Evolutionary conservation across 2,329 filamentous ascomycete genomes (phyloP), one percentile per base, ranked within the genome.

Genomic region (Colletotrichum sp.): DNA sequence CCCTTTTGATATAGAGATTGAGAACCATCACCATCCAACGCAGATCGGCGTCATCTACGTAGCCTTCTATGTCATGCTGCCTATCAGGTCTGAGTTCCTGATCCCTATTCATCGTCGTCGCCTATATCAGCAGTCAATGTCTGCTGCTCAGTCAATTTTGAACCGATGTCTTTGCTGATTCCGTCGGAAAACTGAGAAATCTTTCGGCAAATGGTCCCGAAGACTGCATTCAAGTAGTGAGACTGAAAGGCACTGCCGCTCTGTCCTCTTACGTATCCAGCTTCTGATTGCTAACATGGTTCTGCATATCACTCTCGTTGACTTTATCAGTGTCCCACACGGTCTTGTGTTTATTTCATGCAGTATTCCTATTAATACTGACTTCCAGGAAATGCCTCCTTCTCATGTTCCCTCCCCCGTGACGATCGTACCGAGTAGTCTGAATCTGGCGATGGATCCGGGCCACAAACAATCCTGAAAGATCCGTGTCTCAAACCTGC

Each of bases 151-250:
- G 36, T 43, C 16, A 9, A 43, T 43, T 43, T 4, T 4, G 3
- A 8, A 18, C 18, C 1, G 16, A 43, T 6, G 0, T 18, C 5
- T 18, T 43, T 43, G 1, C 36, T 18, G 11, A 9, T 5, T 18
- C 4, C 16, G 16, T 3, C 16, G 8, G 36, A 5, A 18, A 0
- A 9, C 9, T 38, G 1, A 11, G 16, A 6, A 18, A 18, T 4
- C 16, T 38, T 38, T 18, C 16, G 36, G 0, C 36, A 16, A 38
- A 38, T 2, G 0, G 18, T 16, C 18, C 8, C 36, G 8, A n/a
- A n/a, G 18, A 9, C 18, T 11, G 38, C 38, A 11, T n/a, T 43
- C 9, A n/a, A 43, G 38, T n/a, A 43, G 5, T 43, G 38, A 43
- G 18, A n/a, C 38, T 11, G 5, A 9, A 43, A 43, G 1, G 9